phyloP scores from a whole-genome alignment of 805 yeast genomes.

The Cyberlindnera xylosilytica region DNA sequence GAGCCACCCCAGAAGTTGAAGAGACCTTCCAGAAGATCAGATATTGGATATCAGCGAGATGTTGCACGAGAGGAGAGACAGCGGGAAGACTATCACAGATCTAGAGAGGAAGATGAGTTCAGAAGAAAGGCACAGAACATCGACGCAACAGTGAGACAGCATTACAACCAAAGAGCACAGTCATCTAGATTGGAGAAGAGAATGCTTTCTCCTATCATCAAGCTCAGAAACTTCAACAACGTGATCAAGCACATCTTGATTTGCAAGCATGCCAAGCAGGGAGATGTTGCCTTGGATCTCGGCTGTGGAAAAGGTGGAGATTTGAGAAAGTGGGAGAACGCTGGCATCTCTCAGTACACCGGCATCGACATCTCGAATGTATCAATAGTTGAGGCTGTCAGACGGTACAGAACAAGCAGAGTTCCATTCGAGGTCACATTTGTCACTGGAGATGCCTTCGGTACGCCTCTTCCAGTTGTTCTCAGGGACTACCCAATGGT shows the following conservation, averaged over 20 bases:
- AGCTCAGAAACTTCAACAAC: constrained; percentile 85
- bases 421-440: constrained; percentile 76
- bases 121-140: constrained; percentile 22
- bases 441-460: constrained; percentile 91
- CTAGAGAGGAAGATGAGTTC: constrained; percentile 6
- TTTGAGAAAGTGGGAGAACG: constrained; percentile 80
- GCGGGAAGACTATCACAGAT: background rate
- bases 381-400: constrained; percentile 79
- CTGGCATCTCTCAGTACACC: constrained; percentile 68
- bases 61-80: constrained; percentile 6
- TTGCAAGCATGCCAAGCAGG: constrained; percentile 56
- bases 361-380: constrained; percentile 93
- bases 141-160: constrained; percentile 71
- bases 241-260: constrained; percentile 85
- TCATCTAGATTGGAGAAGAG: constrained; percentile 62
- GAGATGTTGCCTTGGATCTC: constrained; percentile 69
- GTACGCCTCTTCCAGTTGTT: constrained; percentile 61
- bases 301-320: constrained; percentile 99
- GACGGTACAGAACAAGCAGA: constrained; percentile 58
- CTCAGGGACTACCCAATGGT: constrained; percentile 65
- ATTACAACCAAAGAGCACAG: constrained; percentile 82
- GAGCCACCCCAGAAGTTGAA: constrained; percentile 13
- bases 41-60: background rate
- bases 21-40: constrained; percentile 21
- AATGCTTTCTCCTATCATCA: constrained; percentile 76